Conservation (phyloP, 1,139 yeast species). For the Kodamaea anthophila region DNA sequence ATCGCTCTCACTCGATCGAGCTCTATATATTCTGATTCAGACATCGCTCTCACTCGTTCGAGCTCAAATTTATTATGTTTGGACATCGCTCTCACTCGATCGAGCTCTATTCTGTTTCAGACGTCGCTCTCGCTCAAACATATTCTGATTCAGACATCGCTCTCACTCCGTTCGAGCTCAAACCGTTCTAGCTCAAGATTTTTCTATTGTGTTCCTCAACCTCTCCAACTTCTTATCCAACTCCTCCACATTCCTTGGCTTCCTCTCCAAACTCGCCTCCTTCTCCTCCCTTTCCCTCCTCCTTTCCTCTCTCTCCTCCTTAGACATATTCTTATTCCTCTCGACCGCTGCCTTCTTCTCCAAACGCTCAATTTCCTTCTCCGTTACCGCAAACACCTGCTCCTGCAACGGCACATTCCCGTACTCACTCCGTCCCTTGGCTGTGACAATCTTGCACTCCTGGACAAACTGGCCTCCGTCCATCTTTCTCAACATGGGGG, state of each 20-base stretch:
- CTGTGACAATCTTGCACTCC: constrained; percentile 55
- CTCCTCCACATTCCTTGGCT: constrained; percentile 30
- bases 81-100: no score
- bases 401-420: constrained; percentile 56
- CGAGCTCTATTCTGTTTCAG: no score
- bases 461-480: constrained; percentile 66
- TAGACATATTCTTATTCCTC: constrained; percentile 38
- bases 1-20: no score
- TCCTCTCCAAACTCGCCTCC: constrained; percentile 21
- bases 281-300: constrained; percentile 11
- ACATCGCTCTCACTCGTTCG: no score
- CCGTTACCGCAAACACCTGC: constrained; percentile 58
- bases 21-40: no score
- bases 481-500: constrained; percentile 57
- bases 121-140: no score
- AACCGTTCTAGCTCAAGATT: no score
- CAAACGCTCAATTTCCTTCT: constrained; percentile 44
- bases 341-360: constrained; percentile 70
- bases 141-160: no score
- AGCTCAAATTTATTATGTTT: no score
- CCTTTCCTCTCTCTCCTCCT: constrained; percentile 12
- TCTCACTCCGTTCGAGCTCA: no score
- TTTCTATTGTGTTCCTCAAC: constrained; percentile 22
- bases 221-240: constrained; percentile 28
- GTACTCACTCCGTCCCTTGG: constrained; percentile 49